phyloP scores from a whole-genome alignment of 1,284 basidiomycete genomes.

The Malassezia nana region DNA sequence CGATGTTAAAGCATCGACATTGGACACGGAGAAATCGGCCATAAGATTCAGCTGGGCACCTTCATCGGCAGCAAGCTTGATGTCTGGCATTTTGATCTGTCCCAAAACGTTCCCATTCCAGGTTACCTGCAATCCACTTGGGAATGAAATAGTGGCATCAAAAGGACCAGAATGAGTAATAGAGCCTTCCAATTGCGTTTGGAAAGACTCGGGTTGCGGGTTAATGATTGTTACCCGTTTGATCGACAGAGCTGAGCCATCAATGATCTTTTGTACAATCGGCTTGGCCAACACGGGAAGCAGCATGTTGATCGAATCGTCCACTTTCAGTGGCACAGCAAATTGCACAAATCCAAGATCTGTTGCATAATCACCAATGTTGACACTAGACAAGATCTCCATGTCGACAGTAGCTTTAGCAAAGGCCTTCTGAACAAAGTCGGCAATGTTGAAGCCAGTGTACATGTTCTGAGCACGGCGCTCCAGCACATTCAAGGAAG shows the following conservation, averaged over 20 bases:
- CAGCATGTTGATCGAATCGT: constrained; percentile 58
- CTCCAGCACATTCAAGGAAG: constrained; percentile 2
- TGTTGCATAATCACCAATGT: constrained; percentile 62
- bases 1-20: constrained; percentile 57
- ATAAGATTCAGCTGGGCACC: constrained; percentile 58
- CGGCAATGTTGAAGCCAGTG: constrained; percentile 62
- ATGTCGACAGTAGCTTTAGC: constrained; percentile 59
- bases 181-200: constrained; percentile 57
- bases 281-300: constrained; percentile 64
- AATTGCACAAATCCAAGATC: constrained; percentile 58
- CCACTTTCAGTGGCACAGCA: constrained; percentile 57
- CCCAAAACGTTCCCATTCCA: constrained; percentile 60
- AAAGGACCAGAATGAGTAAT: constrained; percentile 69
- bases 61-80: constrained; percentile 52
- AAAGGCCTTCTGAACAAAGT: constrained; percentile 61
- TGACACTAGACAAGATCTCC: constrained; percentile 55
- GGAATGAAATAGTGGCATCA: constrained; percentile 62
- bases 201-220: constrained; percentile 56
- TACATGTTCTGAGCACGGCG: constrained; percentile 39
- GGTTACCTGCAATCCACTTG: constrained; percentile 57
- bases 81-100: constrained; percentile 58
- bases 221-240: constrained; percentile 31
- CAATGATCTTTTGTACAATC: constrained; percentile 68
- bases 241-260: constrained; percentile 53
- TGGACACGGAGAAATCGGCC: constrained; percentile 58